Conservation (phyloP, 768 basidiomycete species). For the Leccinum arenicola region DNA sequence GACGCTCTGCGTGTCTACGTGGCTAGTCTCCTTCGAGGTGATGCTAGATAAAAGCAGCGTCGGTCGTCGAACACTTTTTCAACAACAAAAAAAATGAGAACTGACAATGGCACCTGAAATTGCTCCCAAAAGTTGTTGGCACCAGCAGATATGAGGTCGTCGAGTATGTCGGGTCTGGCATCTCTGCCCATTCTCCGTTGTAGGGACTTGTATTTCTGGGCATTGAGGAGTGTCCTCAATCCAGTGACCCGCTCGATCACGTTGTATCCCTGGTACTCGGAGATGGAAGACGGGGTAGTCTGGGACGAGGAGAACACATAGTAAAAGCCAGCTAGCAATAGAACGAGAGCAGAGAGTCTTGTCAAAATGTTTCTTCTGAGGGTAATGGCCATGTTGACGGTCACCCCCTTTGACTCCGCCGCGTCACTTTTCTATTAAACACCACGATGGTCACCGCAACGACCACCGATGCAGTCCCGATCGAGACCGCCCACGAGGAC, state of each 20-base stretch:
- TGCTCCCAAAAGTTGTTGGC: slow-evolving; percentile 87
- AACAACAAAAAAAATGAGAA: slow-evolving; percentile 7
- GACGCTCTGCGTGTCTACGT: slow-evolving; percentile 89
- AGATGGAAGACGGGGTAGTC: slow-evolving; percentile 16
- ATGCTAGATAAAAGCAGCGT: slow-evolving; percentile 52
- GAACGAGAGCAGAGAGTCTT: slow-evolving; percentile 14
- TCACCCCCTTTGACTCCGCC: neutral
- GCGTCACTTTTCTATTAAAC: neutral
- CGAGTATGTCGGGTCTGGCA: slow-evolving; percentile 76
- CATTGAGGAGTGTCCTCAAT: slow-evolving; percentile 68
- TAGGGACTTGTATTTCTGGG: slow-evolving; percentile 71
- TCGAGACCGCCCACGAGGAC: slow-evolving; percentile 97
- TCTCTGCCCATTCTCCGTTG: slow-evolving; percentile 89
- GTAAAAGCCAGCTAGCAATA: slow-evolving; percentile 22
- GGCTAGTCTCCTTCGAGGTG: slow-evolving; percentile 74
- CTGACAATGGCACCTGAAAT: slow-evolving; percentile 89
- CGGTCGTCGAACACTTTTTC: no score
- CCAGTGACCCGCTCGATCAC: slow-evolving; percentile 65
- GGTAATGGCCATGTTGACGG: slow-evolving; percentile 25
- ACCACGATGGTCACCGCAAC: slow-evolving; percentile 33
- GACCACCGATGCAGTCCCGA: slow-evolving; percentile 69
- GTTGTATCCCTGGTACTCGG: slow-evolving; percentile 54
- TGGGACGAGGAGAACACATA: slow-evolving; percentile 21
- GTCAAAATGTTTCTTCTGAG: slow-evolving; percentile 31
- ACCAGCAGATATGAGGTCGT: slow-evolving; percentile 71